These are phyloP conservation scores for Chloropicon primus DNA, from an alignment of 139 green algal species.

Conservation along the genomic window DNA sequence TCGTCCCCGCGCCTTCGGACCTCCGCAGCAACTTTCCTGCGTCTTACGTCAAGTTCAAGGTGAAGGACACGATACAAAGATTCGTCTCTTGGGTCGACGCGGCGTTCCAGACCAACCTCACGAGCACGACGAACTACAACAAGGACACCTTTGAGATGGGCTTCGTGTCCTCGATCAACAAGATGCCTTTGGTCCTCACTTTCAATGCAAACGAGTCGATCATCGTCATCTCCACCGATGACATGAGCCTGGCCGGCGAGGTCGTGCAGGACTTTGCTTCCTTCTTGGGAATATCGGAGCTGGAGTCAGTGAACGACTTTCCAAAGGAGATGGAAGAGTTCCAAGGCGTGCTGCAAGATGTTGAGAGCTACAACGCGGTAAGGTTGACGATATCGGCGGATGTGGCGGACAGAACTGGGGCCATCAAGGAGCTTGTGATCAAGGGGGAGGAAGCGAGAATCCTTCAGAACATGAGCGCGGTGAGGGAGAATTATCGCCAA, in stretches of 20 bases:
- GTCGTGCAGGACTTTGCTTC: constrained; percentile 44
- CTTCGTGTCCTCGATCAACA: constrained; percentile 37
- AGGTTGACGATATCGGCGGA: constrained; percentile 40
- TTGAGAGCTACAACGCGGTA: constrained; percentile 44
- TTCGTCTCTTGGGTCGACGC: constrained; percentile 38
- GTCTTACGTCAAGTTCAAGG: constrained; percentile 22
- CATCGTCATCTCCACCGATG: constrained; percentile 40
- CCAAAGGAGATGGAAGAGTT: constrained; percentile 31
- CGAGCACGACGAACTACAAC: not conserved
- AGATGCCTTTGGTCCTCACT: constrained; percentile 19
- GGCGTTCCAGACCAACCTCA: constrained; percentile 14
- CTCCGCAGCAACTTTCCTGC: constrained; percentile 15
- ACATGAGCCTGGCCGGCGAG: constrained; percentile 49
- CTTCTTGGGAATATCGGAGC: constrained; percentile 28
- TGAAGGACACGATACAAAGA: constrained; percentile 28
- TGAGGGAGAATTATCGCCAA: constrained; percentile 21
- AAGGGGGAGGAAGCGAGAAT: constrained; percentile 55
- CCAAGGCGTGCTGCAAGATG: constrained; percentile 30
- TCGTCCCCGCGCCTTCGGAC: constrained; percentile 24
- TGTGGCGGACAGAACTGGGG: constrained; percentile 37
- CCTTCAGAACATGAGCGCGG: constrained; percentile 38
- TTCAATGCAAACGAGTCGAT: constrained; percentile 7
- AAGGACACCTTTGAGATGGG: constrained; percentile 11
- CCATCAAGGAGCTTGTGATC: constrained; percentile 33
- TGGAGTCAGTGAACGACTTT: constrained; percentile 20